Evolutionary conservation across 345 rosid genomes (phyloP), one percentile per base, ranked within the genome.

Genomic region (Eucalyptus tenuipes): DNA sequence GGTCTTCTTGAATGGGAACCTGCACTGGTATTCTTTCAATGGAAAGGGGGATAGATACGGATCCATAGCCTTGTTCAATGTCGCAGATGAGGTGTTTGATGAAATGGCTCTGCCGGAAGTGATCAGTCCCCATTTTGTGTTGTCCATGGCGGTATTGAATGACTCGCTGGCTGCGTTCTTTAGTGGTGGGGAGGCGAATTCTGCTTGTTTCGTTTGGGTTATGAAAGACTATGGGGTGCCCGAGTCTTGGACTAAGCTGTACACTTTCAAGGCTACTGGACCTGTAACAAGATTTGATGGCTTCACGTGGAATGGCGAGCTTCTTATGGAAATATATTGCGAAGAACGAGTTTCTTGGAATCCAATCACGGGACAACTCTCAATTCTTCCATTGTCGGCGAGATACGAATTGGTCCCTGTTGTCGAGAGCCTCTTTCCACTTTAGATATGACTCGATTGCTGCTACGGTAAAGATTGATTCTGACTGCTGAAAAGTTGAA

Each of bases 31-130:
- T 53, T 20, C 59, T 53, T 20, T 8, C 59, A 20, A 20, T 53
- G 11, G 0, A 53, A 0, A 53, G 59, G 1, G 5, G 27, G 25
- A 1, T 53, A 27, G 11, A 53, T 8, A 1, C 27, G 59, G 27
- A 53, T 53, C 59, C 24, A 53, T 64, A 64, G 71, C 0, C 37
- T 13, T 31, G 37, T n/a, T n/a, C 75, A 16, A 64, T n/a, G 18
- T 64, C 18, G 17, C 75, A n/a, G 37, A 31, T 7, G 75, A n/a
- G 18, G 75, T 64, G 37, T 64, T 64, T 64, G 75, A 14, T n/a
- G 37, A 14, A 64, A 64, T 64, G 10, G 37, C 17, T 64, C 37
- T 64, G 5, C 18, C 37, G 37, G 17, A 64, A 64, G 37, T 0
- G 18, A 64, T 14, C 8, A 11, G 31, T n/a, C 16, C 2, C 33